Evolutionary conservation across 129 eudicot genomes (phyloP).

Genomic region (Saposhnikovia divaricata): DNA sequence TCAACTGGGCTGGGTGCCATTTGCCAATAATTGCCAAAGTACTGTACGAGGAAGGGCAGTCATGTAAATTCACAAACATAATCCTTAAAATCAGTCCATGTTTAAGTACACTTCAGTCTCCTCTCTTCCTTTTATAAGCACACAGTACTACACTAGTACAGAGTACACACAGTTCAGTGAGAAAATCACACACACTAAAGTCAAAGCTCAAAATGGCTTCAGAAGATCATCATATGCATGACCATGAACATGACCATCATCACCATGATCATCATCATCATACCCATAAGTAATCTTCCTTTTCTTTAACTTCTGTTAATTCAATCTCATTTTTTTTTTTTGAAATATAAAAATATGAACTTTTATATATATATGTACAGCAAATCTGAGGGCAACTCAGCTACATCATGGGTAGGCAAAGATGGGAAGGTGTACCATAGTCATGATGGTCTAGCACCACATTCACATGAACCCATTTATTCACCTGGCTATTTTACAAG

Average conservation of each 20-base stretch:
- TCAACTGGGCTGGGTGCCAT: no score
- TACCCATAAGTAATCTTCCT: constrained; percentile 36
- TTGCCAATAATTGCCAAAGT: not conserved
- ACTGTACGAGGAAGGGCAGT: not conserved
- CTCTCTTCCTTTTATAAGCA: not conserved
- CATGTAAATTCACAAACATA: not conserved
- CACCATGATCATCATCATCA: constrained; percentile 43
- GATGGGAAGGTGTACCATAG: constrained; percentile 94
- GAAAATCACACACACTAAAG: constrained; percentile 4
- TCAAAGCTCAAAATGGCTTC: constrained; percentile 50
- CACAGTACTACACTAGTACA: not conserved
- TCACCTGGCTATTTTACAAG: constrained; percentile 86
- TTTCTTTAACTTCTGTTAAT: not conserved
- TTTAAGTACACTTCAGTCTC: not conserved
- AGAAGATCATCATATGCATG: constrained; percentile 30
- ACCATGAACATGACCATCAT: constrained; percentile 26
- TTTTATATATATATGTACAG: not conserved
- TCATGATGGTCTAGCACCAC: constrained; percentile 97
- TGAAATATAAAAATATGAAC: not conserved
- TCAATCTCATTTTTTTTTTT: not conserved
- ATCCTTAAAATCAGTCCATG: not conserved
- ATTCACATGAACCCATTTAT: constrained; percentile 89
- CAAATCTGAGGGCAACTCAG: constrained; percentile 31
- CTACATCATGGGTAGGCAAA: constrained; percentile 57
- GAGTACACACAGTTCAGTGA: not conserved